Evolutionary conservation across 306 rosid species (phyloP), one percentile per base, ranked within the genome.

Genomic region (Cicer pinnatifidum): DNA sequence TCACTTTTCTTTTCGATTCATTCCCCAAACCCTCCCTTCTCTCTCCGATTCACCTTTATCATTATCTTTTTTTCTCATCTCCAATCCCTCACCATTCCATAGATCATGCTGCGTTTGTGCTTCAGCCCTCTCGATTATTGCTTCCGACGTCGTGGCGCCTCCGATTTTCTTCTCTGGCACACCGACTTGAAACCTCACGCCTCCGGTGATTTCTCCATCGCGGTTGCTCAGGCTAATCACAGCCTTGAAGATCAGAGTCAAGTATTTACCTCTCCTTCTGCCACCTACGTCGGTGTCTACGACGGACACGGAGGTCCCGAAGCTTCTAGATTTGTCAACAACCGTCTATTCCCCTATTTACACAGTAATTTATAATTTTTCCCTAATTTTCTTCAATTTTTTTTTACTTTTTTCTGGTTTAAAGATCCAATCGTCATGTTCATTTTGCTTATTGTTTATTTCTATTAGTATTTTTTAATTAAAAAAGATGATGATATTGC

Each of bases 261-360:
- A 83, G 96, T 94, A 15, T 90, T 87, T 9, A 85, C 96, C 41
- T 89, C 97, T 1, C 92, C 99, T 6, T 86, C 88, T 6, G 95
- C 93, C 48, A 89, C 97, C 11, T 94, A 84, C 53, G 82, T 94
- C 52, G 99, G 99, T 12, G 96, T 94, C 16, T 94, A 85, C 20
- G 99, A 94, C 67, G 99, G 99, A 57, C 99, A 94, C 39, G 99
- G 99, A 40, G 99, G 99, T 0, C 96, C 97, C 1, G 92, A 94
- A 84, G 99, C 99, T 84, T 89, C 99, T 57, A 77, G 96, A 80
- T 94, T 94, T 75, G 89, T 91, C 71, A 91, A 91, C 75, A 87
- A 78, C 17, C 94, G 83, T 63, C 86, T 94, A 12, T 87, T 94
- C 72, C 87, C 96, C 38, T 84, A 73, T 76, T 76, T 94, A 44